Conservation (phyloP, 1,139 yeast genomes). For the Maudiozyma humilis region DNA sequence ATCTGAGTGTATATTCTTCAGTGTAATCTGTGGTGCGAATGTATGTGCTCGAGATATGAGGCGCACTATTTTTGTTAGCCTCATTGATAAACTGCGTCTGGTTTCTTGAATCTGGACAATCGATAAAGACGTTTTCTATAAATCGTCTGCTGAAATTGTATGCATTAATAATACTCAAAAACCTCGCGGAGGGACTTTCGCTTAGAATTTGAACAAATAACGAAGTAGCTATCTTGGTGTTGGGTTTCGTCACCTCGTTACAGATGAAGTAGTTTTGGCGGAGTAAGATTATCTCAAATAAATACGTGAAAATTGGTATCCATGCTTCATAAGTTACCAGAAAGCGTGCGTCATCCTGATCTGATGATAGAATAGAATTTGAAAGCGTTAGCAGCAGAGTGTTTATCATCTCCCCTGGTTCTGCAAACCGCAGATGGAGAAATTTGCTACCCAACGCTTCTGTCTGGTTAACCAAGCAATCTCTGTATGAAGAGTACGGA, state of each 20-base stretch:
- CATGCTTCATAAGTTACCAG: slow-evolving; percentile 21
- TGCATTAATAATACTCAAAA: slow-evolving; percentile 17
- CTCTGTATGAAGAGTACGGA: slow-evolving; percentile 24
- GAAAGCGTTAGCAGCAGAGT: slow-evolving; percentile 25
- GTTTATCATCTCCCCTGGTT: slow-evolving; percentile 23
- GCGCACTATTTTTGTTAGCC: slow-evolving; percentile 9
- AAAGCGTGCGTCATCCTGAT: slow-evolving; percentile 4
- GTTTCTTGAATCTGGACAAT: slow-evolving; percentile 14
- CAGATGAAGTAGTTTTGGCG: slow-evolving; percentile 22
- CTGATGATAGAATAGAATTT: slow-evolving; percentile 3
- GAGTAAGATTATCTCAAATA: slow-evolving; percentile 20
- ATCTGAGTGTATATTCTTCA: slow-evolving; percentile 11
- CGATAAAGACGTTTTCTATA: slow-evolving; percentile 22
- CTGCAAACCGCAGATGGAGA: slow-evolving; percentile 14
- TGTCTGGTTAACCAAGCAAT: slow-evolving; percentile 17
- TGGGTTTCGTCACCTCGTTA: slow-evolving; percentile 11
- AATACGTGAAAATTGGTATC: slow-evolving; percentile 21
- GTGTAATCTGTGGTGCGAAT: slow-evolving; percentile 12
- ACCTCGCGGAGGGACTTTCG: slow-evolving; percentile 20
- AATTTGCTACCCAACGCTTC: slow-evolving; percentile 19
- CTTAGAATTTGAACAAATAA: slow-evolving; percentile 13
- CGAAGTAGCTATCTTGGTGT: not conserved
- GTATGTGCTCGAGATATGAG: slow-evolving; percentile 18
- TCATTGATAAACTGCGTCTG: slow-evolving; percentile 4
- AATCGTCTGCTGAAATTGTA: slow-evolving; percentile 12